phyloP scores from a whole-genome alignment of 257 asterid genomes.

The Solanum rostratum region DNA sequence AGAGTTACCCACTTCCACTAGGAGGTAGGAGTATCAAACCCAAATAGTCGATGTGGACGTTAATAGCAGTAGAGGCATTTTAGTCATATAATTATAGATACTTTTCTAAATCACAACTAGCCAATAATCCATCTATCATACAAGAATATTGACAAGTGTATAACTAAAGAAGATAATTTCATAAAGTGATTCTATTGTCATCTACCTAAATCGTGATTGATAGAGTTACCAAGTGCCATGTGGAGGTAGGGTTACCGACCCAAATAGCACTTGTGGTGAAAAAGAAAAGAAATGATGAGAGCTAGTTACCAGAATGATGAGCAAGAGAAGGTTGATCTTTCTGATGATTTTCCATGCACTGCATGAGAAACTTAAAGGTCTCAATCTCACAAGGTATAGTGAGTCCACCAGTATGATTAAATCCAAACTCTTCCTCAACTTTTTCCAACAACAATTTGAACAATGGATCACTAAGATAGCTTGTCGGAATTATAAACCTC shows the following conservation, averaged over 20 bases:
- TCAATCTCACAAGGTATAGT: slow-evolving; percentile 54
- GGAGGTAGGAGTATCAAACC: background rate
- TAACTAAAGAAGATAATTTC: background rate
- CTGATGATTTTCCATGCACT: slow-evolving; percentile 37
- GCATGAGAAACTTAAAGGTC: slow-evolving; percentile 31
- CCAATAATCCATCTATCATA: background rate
- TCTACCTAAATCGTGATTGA: background rate
- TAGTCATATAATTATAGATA: background rate
- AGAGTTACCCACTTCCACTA: background rate
- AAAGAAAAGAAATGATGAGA: background rate
- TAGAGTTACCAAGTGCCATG: background rate
- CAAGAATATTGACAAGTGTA: background rate
- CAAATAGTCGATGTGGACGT: background rate
- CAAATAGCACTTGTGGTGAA: background rate
- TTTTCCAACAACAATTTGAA: slow-evolving; percentile 49
- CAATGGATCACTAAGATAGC: slow-evolving; percentile 44
- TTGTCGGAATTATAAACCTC: slow-evolving; percentile 58
- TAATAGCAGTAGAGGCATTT: background rate
- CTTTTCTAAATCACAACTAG: background rate
- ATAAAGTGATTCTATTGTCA: background rate
- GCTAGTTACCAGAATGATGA: background rate
- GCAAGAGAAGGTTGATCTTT: background rate
- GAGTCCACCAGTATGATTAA: slow-evolving; percentile 54
- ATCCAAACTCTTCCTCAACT: slow-evolving; percentile 77
- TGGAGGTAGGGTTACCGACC: background rate